Conservation (phyloP, 352 stramenopile genomes). For the Pythium myriotylum region DNA sequence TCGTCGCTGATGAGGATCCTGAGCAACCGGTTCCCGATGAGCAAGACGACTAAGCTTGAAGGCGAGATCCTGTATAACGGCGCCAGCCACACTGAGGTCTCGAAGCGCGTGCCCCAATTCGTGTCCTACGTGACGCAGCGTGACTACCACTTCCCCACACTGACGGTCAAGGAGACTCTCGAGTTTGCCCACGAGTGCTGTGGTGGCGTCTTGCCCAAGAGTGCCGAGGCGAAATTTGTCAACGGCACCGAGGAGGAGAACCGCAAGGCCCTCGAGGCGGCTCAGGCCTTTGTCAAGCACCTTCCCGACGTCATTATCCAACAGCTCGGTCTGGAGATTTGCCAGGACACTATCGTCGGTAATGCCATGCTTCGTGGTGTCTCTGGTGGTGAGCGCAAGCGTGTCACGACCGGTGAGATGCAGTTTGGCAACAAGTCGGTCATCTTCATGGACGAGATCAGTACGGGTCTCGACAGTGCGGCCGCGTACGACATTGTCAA, state of each 20-base stretch:
- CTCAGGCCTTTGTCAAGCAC: slow-evolving; percentile 15
- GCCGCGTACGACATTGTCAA: slow-evolving; percentile 89
- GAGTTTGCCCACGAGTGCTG: slow-evolving; percentile 62
- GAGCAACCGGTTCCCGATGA: slow-evolving; percentile 44
- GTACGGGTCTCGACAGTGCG: slow-evolving; percentile 88
- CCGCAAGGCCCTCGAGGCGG: slow-evolving; percentile 9
- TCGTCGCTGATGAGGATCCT: slow-evolving; percentile 58
- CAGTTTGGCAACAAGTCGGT: slow-evolving; percentile 60
- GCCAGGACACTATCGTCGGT: slow-evolving; percentile 59
- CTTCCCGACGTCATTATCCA: slow-evolving; percentile 38
- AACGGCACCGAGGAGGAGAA: slow-evolving; percentile 34
- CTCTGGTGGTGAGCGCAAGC: slow-evolving; percentile 49
- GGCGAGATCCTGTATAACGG: slow-evolving; percentile 57
- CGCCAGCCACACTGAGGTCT: slow-evolving; percentile 27
- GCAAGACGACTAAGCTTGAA: slow-evolving; percentile 38
- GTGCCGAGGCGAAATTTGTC: slow-evolving; percentile 37
- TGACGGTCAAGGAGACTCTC: slow-evolving; percentile 53
- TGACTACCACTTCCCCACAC: slow-evolving; percentile 48
- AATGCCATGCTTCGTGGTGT: slow-evolving; percentile 50
- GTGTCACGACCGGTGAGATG: slow-evolving; percentile 73
- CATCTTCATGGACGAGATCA: slow-evolving; percentile 89
- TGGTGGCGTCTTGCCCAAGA: slow-evolving; percentile 28
- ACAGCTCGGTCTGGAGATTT: slow-evolving; percentile 36
- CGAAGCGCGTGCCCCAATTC: slow-evolving; percentile 44
- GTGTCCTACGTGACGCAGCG: slow-evolving; percentile 49